phyloP scores from a whole-genome alignment of 345 rosid genomes.

The Rhodamnia rubescens region DNA sequence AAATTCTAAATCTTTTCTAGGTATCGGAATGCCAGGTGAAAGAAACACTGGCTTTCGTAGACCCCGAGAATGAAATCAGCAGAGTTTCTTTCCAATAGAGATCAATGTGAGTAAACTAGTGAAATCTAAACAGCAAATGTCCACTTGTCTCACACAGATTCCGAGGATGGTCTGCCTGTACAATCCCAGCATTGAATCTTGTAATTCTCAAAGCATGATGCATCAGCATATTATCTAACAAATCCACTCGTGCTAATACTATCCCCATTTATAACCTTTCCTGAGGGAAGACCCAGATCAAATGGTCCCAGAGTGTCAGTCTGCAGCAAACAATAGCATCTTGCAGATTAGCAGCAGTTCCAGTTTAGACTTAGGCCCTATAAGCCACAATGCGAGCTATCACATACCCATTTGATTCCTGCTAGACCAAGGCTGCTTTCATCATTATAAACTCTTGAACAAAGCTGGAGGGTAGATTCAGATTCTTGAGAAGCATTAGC shows the following conservation, averaged over 20 bases:
- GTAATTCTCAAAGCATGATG: not conserved
- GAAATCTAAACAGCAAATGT: not conserved
- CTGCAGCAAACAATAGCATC: conserved; percentile 23
- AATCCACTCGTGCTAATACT: conserved; percentile 13
- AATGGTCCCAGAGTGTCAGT: conserved; percentile 78
- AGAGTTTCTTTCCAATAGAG: not conserved
- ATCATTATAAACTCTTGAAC: conserved; percentile 27
- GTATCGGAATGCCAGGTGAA: not conserved
- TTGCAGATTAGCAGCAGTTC: not conserved
- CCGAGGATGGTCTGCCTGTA: not conserved
- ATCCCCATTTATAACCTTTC: conserved; percentile 33
- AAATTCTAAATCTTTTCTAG: not conserved
- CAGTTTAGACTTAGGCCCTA: not conserved
- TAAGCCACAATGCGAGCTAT: not conserved
- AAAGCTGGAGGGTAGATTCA: conserved; percentile 28
- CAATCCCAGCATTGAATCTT: not conserved
- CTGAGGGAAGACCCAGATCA: conserved; percentile 61
- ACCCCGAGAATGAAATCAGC: not conserved
- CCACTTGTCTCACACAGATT: not conserved
- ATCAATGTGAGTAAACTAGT: not conserved
- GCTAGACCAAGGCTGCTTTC: conserved; percentile 89
- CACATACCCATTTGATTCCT: conserved; percentile 79
- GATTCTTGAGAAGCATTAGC: conserved; percentile 24
- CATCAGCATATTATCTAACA: not conserved
- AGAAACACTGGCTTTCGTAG: not conserved